These are phyloP conservation scores for Magnolia kwangsiensis DNA, from an alignment of 164 flowering plant genomes.

Conservation along the genomic window DNA sequence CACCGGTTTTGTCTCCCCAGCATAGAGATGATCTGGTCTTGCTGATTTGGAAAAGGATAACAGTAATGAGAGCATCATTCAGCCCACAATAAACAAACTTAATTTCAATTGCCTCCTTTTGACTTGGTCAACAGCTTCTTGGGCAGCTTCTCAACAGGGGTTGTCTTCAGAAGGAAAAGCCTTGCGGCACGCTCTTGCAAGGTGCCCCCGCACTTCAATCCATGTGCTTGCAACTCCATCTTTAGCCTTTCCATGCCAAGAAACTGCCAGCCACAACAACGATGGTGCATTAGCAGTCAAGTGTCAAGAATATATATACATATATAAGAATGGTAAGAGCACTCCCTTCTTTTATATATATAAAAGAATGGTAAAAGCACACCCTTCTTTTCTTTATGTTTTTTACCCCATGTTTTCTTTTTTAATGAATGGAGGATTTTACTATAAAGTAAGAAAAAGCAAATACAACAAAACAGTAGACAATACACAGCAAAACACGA, in stretches of 20 bases:
- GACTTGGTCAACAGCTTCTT: slow-evolving; percentile 77
- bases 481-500: too few relatives aligned
- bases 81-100: too few relatives aligned
- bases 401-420: too few relatives aligned
- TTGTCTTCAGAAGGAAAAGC: slow-evolving; percentile 75
- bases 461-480: too few relatives aligned
- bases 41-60: too few relatives aligned
- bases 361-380: not conserved
- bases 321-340: not conserved
- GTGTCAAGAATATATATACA: not conserved
- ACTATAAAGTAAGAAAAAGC: too few relatives aligned
- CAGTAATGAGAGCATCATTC: too few relatives aligned
- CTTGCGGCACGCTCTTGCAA: slow-evolving; percentile 88
- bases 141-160: slow-evolving; percentile 74
- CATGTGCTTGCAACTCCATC: slow-evolving; percentile 65
- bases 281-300: not conserved
- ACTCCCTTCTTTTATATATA: not conserved
- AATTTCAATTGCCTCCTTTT: not conserved
- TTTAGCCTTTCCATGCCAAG: slow-evolving; percentile 83
- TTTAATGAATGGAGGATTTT: too few relatives aligned
- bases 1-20: too few relatives aligned
- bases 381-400: too few relatives aligned
- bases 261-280: slow-evolving; percentile 31
- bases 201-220: slow-evolving; percentile 91
- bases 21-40: too few relatives aligned